phyloP scores from a whole-genome alignment of 192 early-diverging fungal species.

The Pilobolus umbonatus region DNA sequence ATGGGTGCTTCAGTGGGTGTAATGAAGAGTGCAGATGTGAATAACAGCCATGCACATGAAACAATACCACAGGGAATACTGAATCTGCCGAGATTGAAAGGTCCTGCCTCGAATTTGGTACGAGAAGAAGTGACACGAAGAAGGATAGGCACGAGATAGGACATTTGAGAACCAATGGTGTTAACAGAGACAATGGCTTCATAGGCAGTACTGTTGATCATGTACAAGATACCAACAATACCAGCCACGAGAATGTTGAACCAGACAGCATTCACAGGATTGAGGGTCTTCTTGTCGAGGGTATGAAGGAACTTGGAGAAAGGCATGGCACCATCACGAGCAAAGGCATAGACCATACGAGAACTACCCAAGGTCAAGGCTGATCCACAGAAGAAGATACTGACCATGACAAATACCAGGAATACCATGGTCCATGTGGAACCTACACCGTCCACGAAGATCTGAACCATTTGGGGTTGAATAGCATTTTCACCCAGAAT shows the following conservation, averaged over 20 bases:
- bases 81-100: conserved; percentile 41
- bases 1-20: conserved; percentile 36
- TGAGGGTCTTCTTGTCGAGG: conserved; percentile 36
- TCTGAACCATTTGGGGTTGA: conserved; percentile 37
- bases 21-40: conserved; percentile 38
- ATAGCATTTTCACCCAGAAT: conserved; percentile 33
- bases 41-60: conserved; percentile 35
- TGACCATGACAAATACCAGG: conserved; percentile 41
- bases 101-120: conserved; percentile 40
- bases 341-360: conserved; percentile 55
- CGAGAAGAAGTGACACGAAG: conserved; percentile 40
- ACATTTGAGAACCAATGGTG: conserved; percentile 47
- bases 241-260: conserved; percentile 47
- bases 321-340: conserved; percentile 52
- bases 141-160: conserved; percentile 47
- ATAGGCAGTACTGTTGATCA: conserved; percentile 45
- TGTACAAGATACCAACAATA: conserved; percentile 44
- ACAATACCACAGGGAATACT: conserved; percentile 36
- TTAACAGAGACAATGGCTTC: conserved; percentile 52
- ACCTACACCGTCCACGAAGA: conserved; percentile 45
- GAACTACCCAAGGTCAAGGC: conserved; percentile 43
- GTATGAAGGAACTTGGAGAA: conserved; percentile 42
- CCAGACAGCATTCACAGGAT: conserved; percentile 47
- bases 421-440: conserved; percentile 40
- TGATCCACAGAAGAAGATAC: conserved; percentile 45